Conservation (phyloP, 257 asterid genomes). For the Osmanthus fragrans region DNA sequence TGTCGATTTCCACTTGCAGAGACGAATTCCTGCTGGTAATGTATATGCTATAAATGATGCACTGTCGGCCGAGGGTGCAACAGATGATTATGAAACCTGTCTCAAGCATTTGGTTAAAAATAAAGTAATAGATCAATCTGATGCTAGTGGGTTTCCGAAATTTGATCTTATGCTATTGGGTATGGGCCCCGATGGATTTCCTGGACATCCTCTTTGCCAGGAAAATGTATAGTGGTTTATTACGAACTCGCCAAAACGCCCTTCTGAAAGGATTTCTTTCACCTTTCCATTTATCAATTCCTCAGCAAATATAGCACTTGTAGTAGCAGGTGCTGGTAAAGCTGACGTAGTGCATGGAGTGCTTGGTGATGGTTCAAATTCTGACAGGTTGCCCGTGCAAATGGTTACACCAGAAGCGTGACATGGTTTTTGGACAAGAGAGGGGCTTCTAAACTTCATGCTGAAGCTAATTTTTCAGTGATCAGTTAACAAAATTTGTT, state of each 20-base stretch:
- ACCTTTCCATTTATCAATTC: constrained; percentile 90
- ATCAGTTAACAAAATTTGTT: neutral
- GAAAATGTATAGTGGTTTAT: constrained; percentile 77
- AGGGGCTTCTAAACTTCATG: constrained; percentile 76
- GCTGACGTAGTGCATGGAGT: constrained; percentile 58
- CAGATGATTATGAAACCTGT: constrained; percentile 81
- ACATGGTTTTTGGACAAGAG: constrained; percentile 84
- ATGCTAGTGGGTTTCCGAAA: constrained; percentile 61
- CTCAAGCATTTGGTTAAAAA: constrained; percentile 67
- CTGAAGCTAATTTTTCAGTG: neutral
- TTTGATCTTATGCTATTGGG: constrained; percentile 90
- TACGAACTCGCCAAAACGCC: constrained; percentile 94
- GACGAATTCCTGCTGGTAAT: constrained; percentile 78
- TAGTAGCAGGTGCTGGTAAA: constrained; percentile 73
- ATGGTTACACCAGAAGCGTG: constrained; percentile 79
- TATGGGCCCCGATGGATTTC: constrained; percentile 99
- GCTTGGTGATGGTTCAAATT: constrained; percentile 48
- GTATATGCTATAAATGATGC: constrained; percentile 85
- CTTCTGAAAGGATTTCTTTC: constrained; percentile 83
- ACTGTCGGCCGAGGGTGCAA: constrained; percentile 81
- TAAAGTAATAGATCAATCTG: constrained; percentile 50
- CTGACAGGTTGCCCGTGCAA: constrained; percentile 75
- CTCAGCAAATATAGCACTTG: constrained; percentile 76
- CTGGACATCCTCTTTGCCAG: constrained; percentile 73
- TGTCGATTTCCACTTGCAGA: constrained; percentile 37